Evolutionary conservation across 805 yeast species (phyloP).

Genomic region (Maudiozyma pseudohumilis): DNA sequence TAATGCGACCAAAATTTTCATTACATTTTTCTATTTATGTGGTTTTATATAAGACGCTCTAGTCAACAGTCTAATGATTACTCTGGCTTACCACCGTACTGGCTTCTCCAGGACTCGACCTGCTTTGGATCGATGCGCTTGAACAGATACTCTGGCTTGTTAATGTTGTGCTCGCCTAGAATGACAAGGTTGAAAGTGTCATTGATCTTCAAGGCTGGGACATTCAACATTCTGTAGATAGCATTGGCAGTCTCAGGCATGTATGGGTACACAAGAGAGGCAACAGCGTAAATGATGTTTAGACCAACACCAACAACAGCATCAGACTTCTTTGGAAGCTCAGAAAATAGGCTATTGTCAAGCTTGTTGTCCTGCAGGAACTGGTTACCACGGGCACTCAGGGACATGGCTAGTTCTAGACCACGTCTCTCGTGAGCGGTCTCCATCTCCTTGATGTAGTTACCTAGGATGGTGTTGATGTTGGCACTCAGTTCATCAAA

Average conservation of each 20-base stretch:
- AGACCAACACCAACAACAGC: slow-evolving; percentile 88
- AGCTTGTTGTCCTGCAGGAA: slow-evolving; percentile 92
- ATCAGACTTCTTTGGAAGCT: slow-evolving; percentile 70
- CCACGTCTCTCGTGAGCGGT: slow-evolving; percentile 75
- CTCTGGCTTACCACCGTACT: slow-evolving; percentile 64
- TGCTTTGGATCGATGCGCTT: slow-evolving; percentile 82
- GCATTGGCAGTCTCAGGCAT: slow-evolving; percentile 73
- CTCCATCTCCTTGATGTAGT: slow-evolving; percentile 66
- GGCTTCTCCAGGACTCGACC: slow-evolving; percentile 73
- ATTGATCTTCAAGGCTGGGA: slow-evolving; percentile 66
- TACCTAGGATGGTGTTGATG: slow-evolving; percentile 47
- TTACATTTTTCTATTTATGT: background rate
- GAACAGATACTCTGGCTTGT: slow-evolving; percentile 85
- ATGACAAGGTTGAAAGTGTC: slow-evolving; percentile 62
- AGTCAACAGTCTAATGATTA: background rate
- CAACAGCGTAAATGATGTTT: slow-evolving; percentile 73
- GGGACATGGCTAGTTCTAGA: slow-evolving; percentile 79
- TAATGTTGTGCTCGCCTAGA: slow-evolving; percentile 73
- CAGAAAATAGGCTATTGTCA: slow-evolving; percentile 73
- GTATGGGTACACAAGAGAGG: slow-evolving; percentile 73
- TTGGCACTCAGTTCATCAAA: slow-evolving; percentile 42
- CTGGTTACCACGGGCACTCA: slow-evolving; percentile 89
- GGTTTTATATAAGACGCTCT: background rate
- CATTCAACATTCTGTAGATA: slow-evolving; percentile 71
- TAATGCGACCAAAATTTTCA: too few species aligned